These are phyloP conservation scores for Aschersonia sp. DNA, from an alignment of 2,329 filamentous ascomycete species.

Conservation along the genomic window DNA sequence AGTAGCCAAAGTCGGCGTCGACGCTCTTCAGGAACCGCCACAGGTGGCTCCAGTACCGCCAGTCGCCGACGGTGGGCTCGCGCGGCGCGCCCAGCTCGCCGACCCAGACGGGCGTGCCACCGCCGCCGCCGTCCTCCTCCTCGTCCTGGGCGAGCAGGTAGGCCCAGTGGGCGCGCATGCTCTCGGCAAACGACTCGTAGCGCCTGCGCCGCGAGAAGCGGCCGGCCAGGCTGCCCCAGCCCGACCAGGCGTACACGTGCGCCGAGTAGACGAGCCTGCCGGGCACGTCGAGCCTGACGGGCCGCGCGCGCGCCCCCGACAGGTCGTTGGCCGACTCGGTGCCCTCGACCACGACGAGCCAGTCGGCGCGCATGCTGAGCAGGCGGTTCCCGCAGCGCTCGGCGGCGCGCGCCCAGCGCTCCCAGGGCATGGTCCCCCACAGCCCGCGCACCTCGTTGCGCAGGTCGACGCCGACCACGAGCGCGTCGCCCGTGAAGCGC, in stretches of 20 bases:
- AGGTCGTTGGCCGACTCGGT: slow-evolving; percentile 54
- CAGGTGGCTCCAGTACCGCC: slow-evolving; percentile 52
- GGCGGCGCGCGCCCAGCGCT: slow-evolving; percentile 47
- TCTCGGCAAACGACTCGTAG: slow-evolving; percentile 45
- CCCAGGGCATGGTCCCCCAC: slow-evolving; percentile 56
- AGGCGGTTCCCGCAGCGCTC: slow-evolving; percentile 48
- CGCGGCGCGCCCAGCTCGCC: slow-evolving; percentile 50
- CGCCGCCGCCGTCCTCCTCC: slow-evolving; percentile 10
- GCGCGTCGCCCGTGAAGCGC: slow-evolving; percentile 40
- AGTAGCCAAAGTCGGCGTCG: slow-evolving; percentile 55
- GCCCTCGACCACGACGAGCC: slow-evolving; percentile 55
- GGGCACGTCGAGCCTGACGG: slow-evolving; percentile 39
- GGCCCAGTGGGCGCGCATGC: slow-evolving; percentile 53
- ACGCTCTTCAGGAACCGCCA: slow-evolving; percentile 40
- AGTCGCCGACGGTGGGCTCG: slow-evolving; percentile 37
- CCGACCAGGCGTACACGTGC: slow-evolving; percentile 57
- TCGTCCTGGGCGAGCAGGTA: slow-evolving; percentile 32
- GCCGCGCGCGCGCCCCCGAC: slow-evolving; percentile 36
- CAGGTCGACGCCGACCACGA: slow-evolving; percentile 52
- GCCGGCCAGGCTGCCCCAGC: slow-evolving; percentile 47
- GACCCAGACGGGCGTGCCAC: slow-evolving; percentile 53
- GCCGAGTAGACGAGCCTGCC: slow-evolving; percentile 50
- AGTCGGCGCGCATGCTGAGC: slow-evolving; percentile 43
- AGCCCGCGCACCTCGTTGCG: slow-evolving; percentile 55
- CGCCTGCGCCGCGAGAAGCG: slow-evolving; percentile 40